These are phyloP conservation scores for Senna siamea DNA, from an alignment of 306 rosid species.

Conservation along the genomic window DNA sequence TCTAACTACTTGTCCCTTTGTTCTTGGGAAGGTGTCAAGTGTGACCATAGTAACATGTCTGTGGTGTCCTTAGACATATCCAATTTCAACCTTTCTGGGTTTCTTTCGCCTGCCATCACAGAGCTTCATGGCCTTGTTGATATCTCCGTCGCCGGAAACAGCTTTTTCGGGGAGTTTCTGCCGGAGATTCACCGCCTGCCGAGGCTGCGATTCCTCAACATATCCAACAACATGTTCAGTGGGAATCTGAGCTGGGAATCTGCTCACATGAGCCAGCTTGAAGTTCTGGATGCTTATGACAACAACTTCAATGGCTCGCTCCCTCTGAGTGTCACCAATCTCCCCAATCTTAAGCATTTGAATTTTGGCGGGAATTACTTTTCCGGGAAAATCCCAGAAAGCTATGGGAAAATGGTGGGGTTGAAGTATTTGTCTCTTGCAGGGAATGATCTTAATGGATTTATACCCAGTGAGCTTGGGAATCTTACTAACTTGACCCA, in stretches of 20 bases:
- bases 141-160: conserved; percentile 59
- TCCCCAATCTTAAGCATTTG: conserved; percentile 55
- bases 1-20: conserved; percentile 69
- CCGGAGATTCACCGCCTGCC: conserved; percentile 49
- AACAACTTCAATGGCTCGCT: conserved; percentile 74
- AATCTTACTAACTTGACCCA: conserved; percentile 60
- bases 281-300: conserved; percentile 70
- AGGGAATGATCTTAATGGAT: conserved; percentile 82
- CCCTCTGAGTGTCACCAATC: conserved; percentile 59
- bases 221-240: conserved; percentile 72
- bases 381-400: conserved; percentile 62
- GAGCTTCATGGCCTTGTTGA: conserved; percentile 50
- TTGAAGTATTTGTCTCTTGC: conserved; percentile 70
- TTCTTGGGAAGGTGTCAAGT: conserved; percentile 72
- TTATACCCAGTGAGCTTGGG: conserved; percentile 74
- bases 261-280: conserved; percentile 47
- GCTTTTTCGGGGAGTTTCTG: conserved; percentile 58
- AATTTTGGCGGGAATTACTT: conserved; percentile 86
- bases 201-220: conserved; percentile 63
- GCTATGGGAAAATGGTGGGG: conserved; percentile 62
- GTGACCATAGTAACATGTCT: conserved; percentile 52
- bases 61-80: conserved; percentile 72
- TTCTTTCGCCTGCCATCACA: conserved; percentile 65
- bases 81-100: conserved; percentile 66
- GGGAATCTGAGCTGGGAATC: conserved; percentile 69